Base-by-base conservation (phyloP, 2,329 filamentous ascomycete species). In the Diplocarpon rosae region DNA sequence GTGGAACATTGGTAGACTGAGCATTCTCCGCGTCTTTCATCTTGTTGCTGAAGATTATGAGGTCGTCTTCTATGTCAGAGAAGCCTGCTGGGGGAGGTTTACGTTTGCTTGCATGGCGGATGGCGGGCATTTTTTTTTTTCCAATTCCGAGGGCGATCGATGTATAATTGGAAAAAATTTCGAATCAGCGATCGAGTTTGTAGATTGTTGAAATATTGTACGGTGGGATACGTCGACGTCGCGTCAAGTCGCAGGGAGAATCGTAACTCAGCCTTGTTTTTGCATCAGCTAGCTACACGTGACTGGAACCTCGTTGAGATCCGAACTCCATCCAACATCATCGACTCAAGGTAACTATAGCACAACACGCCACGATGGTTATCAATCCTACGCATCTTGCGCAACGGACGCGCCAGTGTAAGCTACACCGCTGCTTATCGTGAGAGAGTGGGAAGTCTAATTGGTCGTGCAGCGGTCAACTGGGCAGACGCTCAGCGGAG, bases 11-110 rank as follows among this genome's bases (percentile, higher is more conserved):
- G 75, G 68, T 85, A 63, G 68, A 85, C 67, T 87, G 82, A 38
- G 88, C 83, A 66, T 93, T 94, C 63, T 95, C 88, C 42, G 92
- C 92, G 62, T 93, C 86, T 66, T 90, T 92, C 85, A 93, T 90
- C 71, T 89, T 88, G 72, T 89, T 90, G 59, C 74, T 70, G 68
- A 92, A 92, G 59, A 89, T 81, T 56, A 92, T 76, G 34, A 92
- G 78, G 56, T 87, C 86, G 62, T 88, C 83, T 64, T 90, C 85
- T 64, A 93, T 86, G 62, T 93, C 86, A 60, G 81, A 79, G 70
- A 92, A 93, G 64, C 86, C 86, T 43, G 85, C 84, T 42, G 86
- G 86, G 37, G 86, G 85, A 42, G 85, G 78, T 70, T 90, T 92
- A 61, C 81, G 77, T 66, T 84, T 85, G 51, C 79, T 81, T 37